Evolutionary conservation across 768 basidiomycete genomes (phyloP).

Genomic region (Tricholoma terreum): DNA sequence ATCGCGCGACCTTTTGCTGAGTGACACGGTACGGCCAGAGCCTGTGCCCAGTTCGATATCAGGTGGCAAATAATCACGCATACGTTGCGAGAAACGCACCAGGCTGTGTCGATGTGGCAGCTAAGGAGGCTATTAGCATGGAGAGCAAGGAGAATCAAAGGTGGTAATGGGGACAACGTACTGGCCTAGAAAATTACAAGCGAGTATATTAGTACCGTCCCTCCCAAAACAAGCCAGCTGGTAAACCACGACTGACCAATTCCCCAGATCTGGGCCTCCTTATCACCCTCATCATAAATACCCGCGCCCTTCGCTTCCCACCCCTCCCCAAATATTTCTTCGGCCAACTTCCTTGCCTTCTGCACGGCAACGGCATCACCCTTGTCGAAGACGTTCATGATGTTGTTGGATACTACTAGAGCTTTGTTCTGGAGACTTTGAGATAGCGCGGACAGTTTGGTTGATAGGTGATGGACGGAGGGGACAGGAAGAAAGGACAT

Average conservation of each 20-base stretch:
- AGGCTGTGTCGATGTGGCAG: conserved; percentile 86
- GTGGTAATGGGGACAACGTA: conserved; percentile 24
- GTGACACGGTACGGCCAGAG: conserved; percentile 95
- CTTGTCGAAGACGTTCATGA: conserved; percentile 86
- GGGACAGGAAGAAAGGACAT: neutral
- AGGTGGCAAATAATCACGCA: neutral
- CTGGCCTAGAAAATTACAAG: conserved; percentile 30
- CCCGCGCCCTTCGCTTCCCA: conserved; percentile 75
- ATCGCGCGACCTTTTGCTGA: conserved; percentile 95
- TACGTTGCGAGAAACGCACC: conserved; percentile 33
- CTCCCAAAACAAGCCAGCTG: neutral
- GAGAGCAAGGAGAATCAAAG: neutral
- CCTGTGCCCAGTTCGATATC: conserved; percentile 29
- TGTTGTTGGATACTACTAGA: conserved; percentile 69
- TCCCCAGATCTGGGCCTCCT: conserved; percentile 69
- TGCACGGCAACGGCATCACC: conserved; percentile 55
- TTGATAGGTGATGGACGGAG: no score
- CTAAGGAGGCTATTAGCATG: conserved; percentile 18
- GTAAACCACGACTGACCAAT: conserved; percentile 51
- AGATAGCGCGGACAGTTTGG: conserved; percentile 12
- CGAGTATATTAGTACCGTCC: neutral
- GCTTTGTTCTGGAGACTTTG: conserved; percentile 75
- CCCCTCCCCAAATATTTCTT: conserved; percentile 76
- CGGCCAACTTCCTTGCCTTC: conserved; percentile 66
- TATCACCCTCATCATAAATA: conserved; percentile 66